phyloP scores from a whole-genome alignment of 2,329 filamentous ascomycete species.

The Diatrype stigma region DNA sequence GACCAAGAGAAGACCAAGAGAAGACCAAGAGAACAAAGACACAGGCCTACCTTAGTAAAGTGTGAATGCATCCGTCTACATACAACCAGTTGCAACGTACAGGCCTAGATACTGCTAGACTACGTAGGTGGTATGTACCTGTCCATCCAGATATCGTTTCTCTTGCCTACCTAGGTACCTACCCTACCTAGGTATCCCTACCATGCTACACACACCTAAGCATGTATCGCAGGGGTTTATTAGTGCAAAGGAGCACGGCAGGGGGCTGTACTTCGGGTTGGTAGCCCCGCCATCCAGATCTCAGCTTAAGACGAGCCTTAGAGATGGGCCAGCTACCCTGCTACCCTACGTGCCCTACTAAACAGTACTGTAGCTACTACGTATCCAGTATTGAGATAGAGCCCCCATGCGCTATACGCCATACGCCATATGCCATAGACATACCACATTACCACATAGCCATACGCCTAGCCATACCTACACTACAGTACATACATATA shows the following conservation, averaged over 20 bases:
- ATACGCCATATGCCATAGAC: too few relatives aligned
- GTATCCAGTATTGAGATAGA: too few relatives aligned
- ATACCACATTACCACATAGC: background rate
- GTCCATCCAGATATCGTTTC: too few relatives aligned
- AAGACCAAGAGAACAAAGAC: too few relatives aligned
- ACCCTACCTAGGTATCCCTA: too few relatives aligned
- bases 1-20: too few relatives aligned
- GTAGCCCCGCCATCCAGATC: background rate
- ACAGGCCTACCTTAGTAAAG: too few relatives aligned
- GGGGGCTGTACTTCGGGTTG: background rate
- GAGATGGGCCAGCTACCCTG: background rate
- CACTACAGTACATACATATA: background rate
- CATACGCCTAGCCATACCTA: background rate
- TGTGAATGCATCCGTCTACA: too few relatives aligned
- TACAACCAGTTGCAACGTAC: too few relatives aligned
- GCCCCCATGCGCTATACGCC: background rate
- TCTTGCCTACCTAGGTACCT: too few relatives aligned
- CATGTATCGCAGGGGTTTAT: background rate
- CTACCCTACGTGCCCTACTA: background rate
- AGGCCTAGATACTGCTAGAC: too few relatives aligned
- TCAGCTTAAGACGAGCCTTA: background rate
- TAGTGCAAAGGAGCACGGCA: background rate
- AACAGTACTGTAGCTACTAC: background rate
- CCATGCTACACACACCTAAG: too few relatives aligned
- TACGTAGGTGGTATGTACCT: background rate